Conservation (phyloP, 805 yeast genomes). For the Deakozyma indianensis region DNA sequence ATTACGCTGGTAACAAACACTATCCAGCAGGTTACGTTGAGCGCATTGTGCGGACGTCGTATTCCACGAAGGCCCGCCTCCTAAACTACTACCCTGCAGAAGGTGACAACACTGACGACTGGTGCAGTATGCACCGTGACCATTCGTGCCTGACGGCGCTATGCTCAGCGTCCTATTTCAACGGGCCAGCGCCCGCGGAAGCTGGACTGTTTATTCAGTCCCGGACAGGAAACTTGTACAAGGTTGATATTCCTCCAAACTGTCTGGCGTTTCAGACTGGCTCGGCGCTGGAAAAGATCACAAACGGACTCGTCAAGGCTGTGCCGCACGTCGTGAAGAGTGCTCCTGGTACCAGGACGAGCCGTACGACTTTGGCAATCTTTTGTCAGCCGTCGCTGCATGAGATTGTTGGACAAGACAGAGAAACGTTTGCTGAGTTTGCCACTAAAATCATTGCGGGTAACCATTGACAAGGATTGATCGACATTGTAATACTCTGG, state of each 20-base stretch:
- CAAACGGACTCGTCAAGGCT: slow-evolving; percentile 35
- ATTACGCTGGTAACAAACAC: slow-evolving; percentile 18
- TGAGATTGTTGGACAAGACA: slow-evolving; percentile 26
- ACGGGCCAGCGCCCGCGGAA: slow-evolving; percentile 28
- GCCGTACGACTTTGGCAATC: slow-evolving; percentile 45
- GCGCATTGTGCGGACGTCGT: slow-evolving; percentile 32
- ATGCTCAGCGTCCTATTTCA: slow-evolving; percentile 37
- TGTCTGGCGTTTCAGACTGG: slow-evolving; percentile 52
- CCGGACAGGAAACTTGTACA: slow-evolving; percentile 29
- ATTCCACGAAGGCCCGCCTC: slow-evolving; percentile 43
- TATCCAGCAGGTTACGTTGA: slow-evolving; percentile 28
- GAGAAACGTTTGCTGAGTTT: slow-evolving; percentile 33
- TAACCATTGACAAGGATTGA: background rate
- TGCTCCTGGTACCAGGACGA: slow-evolving; percentile 17
- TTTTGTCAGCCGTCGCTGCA: slow-evolving; percentile 47
- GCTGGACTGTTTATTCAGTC: slow-evolving; percentile 39
- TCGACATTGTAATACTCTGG: no score
- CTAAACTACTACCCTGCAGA: slow-evolving; percentile 36
- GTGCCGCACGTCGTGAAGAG: slow-evolving; percentile 38
- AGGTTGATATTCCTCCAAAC: slow-evolving; percentile 39
- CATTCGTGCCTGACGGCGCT: slow-evolving; percentile 48
- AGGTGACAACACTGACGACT: slow-evolving; percentile 14
- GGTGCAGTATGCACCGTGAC: slow-evolving; percentile 54
- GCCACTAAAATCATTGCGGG: slow-evolving; percentile 26
- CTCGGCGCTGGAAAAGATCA: slow-evolving; percentile 36